Evolutionary conservation across 306 rosid genomes (phyloP), one percentile per base, ranked within the genome.

Genomic region (Lithocarpus polystachyus): DNA sequence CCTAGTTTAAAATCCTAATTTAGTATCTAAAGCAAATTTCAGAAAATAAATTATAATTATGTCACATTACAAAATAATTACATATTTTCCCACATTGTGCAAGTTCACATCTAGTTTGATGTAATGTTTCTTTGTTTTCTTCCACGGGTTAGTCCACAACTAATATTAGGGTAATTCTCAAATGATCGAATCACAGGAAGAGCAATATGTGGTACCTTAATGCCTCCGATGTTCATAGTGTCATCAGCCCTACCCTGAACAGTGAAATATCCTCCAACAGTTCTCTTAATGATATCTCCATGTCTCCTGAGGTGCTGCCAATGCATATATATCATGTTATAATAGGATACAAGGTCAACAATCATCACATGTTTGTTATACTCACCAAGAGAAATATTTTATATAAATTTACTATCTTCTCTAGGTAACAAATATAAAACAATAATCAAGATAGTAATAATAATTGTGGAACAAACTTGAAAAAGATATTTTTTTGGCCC

Each of bases 141-240:
- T 15, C 69, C 40, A 26, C 69, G 2, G 18, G 20, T 62, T 62
- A 62, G 43, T 28, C n/a, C 40, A 61, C 33, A 26, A 3, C 68
- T 13, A 24, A 61, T 26, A 60, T 29, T 19, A 14, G 20, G 20
- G 35, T 62, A 33, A 62, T 26, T 14, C 37, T 28, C 37, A 5
- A 59, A 59, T 10, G 37, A 13, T 28, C 37, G 5, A 62, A 62
- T 20, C 15, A 26, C 15, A 13, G 3, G 24, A 57, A 10, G 51
- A 35, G 9, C 22, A 3, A 73, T 65, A 61, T 26, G 55, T 18
- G 20, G n/a, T 82, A 94, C 97, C 97, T 92, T 94, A 77, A 94
- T 92, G 75, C 98, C 98, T 52, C 98, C 97, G 55, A 92, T 94
- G 85, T 89, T 94, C 98, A 94, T 94, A 67, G 98, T 94, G 85